Conservation (phyloP, 257 asterid species). For the Primulina huaijiensis region DNA sequence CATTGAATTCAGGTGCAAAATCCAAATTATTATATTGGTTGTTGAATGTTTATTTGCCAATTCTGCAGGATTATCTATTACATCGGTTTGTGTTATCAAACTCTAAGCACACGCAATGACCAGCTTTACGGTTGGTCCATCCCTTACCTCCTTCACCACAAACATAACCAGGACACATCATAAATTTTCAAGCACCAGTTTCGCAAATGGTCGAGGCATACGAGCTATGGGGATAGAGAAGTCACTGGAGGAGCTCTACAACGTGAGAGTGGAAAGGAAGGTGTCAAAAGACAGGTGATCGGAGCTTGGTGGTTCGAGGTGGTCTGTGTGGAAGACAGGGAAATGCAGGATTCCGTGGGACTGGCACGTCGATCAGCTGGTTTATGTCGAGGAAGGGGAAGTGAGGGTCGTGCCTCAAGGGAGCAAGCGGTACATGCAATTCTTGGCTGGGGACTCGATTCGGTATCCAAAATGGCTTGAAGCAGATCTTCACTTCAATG, state of each 20-base stretch:
- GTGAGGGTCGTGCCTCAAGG: constrained; percentile 97
- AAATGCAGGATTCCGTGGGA: constrained; percentile 94
- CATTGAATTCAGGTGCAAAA: no score
- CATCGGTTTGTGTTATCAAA: neutral
- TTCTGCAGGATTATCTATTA: neutral
- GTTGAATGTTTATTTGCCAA: neutral
- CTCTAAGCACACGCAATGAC: constrained; percentile 40
- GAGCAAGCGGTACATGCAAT: constrained; percentile 64
- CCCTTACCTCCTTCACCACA: constrained; percentile 34
- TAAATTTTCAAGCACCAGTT: constrained; percentile 9
- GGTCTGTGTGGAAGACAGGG: constrained; percentile 95
- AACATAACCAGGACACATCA: constrained; percentile 21
- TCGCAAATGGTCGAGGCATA: neutral
- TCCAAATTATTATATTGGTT: no score
- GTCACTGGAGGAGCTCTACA: constrained; percentile 88
- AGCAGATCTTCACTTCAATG: constrained; percentile 86
- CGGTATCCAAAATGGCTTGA: constrained; percentile 97
- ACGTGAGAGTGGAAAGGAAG: constrained; percentile 72
- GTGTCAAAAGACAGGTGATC: constrained; percentile 55
- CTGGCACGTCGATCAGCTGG: constrained; percentile 95
- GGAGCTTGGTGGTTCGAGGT: constrained; percentile 66
- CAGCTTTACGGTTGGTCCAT: constrained; percentile 36
- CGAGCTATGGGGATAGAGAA: constrained; percentile 61
- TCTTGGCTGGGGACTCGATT: constrained; percentile 85
- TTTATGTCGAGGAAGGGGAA: constrained; percentile 93